Evolutionary conservation across 331 rosid species (phyloP), one percentile per base, ranked within the genome.

Genomic region (Acacia concinna): DNA sequence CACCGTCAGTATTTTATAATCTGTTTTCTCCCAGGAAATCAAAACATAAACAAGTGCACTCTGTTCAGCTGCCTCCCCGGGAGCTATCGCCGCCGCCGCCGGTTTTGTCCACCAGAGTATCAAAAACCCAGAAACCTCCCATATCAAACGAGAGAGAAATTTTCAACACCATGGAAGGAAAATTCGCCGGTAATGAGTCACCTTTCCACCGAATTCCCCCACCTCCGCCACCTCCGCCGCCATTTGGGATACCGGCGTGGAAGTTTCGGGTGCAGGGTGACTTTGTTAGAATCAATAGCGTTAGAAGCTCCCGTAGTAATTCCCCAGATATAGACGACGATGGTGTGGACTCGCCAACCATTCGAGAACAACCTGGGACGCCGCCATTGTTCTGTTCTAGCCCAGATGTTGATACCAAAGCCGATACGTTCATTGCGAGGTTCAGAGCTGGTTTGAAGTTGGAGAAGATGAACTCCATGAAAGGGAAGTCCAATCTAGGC

Each of bases 361-460:
- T 3, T 59, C 84, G 57, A 75, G 88, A 70, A 75, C 88, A 85
- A 62, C 31, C 90, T 0, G 67, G 76, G 40, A 70, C 85, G 21
- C 59, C 49, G 18, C 62, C 78, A 5, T 71, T 81, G 84, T 87
- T 81, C 83, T 92, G 93, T 84, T 81, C 86, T 21, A 91, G 89
- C 78, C 97, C 99, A 3, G 94, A 90, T 64, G 93, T 95, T 37
- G 85, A 95, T 83, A 88, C 86, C 71, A 91, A 95, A 81, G 97
- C 98, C 75, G 90, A 81, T 49, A 92, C 77, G 17, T 95, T 95
- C 84, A 95, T 95, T 47, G 86, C 83, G 52, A 90, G 81, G 64
- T 90, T 95, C 85, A 90, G 91, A 78, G 94, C 96, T 31, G 90
- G 91, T 73, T 83, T 95, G 72, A 80, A 77, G 89, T 67, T 87